A percentile compares a stretch with the other conserved stretches of the same genome.
Evolutionary conservation across 495 filamentous ascomycete species (phyloP).

Genomic region (Penicillium paradoxum): DNA sequence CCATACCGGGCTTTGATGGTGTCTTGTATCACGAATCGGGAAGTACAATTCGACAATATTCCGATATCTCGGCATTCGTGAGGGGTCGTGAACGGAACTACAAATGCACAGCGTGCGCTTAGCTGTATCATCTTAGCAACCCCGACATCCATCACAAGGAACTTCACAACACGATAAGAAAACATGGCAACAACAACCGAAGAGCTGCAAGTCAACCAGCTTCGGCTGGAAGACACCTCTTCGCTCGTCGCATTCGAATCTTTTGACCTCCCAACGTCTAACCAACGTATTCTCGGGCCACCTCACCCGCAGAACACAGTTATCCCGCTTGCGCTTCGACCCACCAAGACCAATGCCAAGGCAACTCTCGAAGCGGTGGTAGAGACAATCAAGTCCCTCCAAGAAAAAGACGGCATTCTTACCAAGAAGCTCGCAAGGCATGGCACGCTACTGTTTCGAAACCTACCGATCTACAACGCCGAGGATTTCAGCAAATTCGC

Average conservation of each 20-base stretch:
- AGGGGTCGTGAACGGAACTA: constrained; percentile 4
- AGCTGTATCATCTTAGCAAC: not conserved
- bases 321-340: constrained; percentile 41
- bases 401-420: constrained; percentile 48
- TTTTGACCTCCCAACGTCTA: constrained; percentile 64
- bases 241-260: constrained; percentile 38
- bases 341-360: constrained; percentile 10
- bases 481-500: constrained; percentile 48
- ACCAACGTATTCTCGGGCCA: constrained; percentile 36
- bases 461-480: constrained; percentile 29
- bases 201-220: not conserved
- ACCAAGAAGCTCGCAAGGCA: constrained; percentile 54
- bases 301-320: constrained; percentile 39
- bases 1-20: not conserved
- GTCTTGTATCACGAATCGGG: not conserved
- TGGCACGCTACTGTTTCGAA: constrained; percentile 31
- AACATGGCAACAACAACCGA: constrained; percentile 10
- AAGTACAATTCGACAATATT: not conserved
- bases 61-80: constrained; percentile 10
- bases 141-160: not conserved
- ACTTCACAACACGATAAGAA: not conserved
- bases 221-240: not conserved
- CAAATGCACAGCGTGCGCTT: not conserved
- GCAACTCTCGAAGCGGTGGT: constrained; percentile 29
- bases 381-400: constrained; percentile 35